phyloP scores from a whole-genome alignment of 768 basidiomycete species.

The Cystofilobasidium ferigula region DNA sequence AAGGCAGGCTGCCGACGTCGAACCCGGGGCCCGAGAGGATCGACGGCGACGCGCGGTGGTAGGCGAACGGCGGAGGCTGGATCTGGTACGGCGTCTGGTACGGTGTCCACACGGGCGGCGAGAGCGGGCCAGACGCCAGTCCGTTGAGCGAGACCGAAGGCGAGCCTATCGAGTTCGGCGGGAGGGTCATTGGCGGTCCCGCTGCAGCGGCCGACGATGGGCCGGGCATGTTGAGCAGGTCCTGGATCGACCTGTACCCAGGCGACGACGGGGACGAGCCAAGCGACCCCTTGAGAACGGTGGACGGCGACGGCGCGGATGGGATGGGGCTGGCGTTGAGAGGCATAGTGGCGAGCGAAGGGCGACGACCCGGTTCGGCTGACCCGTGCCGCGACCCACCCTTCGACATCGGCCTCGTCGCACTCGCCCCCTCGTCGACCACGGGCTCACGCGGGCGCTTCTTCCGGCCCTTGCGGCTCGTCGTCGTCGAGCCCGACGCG shows the following conservation, averaged over 20 bases:
- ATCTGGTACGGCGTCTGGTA: conserved; percentile 3
- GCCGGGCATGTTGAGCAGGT: not conserved
- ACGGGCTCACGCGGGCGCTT: conserved; percentile 7
- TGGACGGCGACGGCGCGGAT: not conserved
- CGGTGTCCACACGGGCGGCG: not conserved
- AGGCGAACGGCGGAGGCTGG: not conserved
- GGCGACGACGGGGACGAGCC: conserved; percentile 5
- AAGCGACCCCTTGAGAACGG: not conserved
- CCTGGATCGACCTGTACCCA: not conserved
- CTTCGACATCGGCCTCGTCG: too few relatives aligned
- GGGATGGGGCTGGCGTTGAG: not conserved
- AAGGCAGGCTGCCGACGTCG: not conserved
- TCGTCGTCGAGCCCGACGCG: not conserved
- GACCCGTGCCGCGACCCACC: not conserved
- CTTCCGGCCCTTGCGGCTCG: not conserved
- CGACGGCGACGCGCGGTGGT: not conserved
- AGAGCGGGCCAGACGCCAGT: too few relatives aligned
- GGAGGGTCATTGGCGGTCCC: too few relatives aligned
- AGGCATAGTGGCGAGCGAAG: not conserved
- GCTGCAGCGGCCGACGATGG: not conserved
- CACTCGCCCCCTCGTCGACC: too few relatives aligned
- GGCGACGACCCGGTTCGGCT: not conserved
- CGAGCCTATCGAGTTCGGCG: too few relatives aligned
- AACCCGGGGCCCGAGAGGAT: not conserved
- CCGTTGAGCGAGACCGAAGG: not conserved